Conservation (phyloP, 768 basidiomycete genomes). For the Rhodotorula diobovata region DNA sequence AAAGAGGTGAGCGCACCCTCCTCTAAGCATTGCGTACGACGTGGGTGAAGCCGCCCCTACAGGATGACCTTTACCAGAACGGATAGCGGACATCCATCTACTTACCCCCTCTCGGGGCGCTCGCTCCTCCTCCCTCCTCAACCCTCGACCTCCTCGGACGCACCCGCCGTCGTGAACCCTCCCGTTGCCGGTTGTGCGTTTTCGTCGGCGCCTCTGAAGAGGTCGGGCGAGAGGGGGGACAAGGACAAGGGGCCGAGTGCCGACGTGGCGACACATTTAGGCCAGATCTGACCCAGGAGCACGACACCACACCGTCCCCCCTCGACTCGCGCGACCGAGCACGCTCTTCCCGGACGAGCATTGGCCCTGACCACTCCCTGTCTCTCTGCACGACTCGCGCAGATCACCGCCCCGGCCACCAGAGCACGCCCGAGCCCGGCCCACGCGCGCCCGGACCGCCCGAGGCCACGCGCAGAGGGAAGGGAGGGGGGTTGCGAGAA, state of each 20-base stretch:
- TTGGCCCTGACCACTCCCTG: too few relatives aligned
- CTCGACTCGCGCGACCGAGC: background rate
- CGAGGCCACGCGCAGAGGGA: too few relatives aligned
- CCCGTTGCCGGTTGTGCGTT: background rate
- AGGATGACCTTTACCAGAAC: background rate
- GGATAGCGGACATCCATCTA: slow-evolving; percentile 1
- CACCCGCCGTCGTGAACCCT: background rate
- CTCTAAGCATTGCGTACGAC: fast-evolving
- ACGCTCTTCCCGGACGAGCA: too few relatives aligned
- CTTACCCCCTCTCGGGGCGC: background rate
- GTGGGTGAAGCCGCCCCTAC: background rate
- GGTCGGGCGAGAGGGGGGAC: background rate
- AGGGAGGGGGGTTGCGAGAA: too few relatives aligned
- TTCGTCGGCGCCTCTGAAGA: background rate
- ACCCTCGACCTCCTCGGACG: background rate
- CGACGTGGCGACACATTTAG: slow-evolving; percentile 22
- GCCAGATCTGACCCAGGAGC: slow-evolving; percentile 34
- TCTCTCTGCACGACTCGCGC: too few relatives aligned
- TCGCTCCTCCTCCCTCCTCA: too few relatives aligned
- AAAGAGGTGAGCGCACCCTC: background rate
- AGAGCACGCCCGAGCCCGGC: too few relatives aligned
- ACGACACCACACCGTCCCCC: background rate
- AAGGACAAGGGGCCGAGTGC: background rate
- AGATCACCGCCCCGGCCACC: too few relatives aligned
- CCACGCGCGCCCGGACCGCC: too few relatives aligned